These are phyloP conservation scores for Lachancea quebecensis DNA, from an alignment of 805 yeast genomes.

Conservation along the genomic window DNA sequence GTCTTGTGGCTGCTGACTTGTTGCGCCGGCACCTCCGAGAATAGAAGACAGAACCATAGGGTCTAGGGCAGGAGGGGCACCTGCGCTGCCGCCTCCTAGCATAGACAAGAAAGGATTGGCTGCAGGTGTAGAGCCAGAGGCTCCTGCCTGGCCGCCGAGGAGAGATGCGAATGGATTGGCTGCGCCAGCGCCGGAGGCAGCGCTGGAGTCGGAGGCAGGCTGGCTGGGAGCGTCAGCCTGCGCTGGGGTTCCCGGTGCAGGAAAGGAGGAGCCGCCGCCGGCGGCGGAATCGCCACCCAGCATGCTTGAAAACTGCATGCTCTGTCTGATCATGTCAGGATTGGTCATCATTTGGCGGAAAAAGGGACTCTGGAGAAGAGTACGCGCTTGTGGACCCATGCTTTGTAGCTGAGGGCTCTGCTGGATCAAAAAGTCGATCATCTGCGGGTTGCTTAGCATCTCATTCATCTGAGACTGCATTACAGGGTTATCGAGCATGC, in stretches of 20 bases:
- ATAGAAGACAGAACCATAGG: conserved; percentile 42
- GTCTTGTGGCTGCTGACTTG: conserved; percentile 36
- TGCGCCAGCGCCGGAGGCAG: conserved; percentile 11
- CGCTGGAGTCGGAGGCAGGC: conserved; percentile 16
- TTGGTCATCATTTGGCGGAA: conserved; percentile 74
- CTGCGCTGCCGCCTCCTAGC: conserved; percentile 16
- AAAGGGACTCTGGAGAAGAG: conserved; percentile 75
- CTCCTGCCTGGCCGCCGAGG: conserved; percentile 27
- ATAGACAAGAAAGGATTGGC: conserved; percentile 39
- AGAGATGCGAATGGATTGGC: conserved; percentile 48
- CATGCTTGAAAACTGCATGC: conserved; percentile 66
- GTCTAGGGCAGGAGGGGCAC: conserved; percentile 36
- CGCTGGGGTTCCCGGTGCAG: conserved; percentile 41
- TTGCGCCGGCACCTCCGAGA: conserved; percentile 33
- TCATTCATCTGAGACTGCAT: conserved; percentile 77
- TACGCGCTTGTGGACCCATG: conserved; percentile 85
- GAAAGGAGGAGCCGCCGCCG: conserved; percentile 33
- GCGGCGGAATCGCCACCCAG: conserved; percentile 30
- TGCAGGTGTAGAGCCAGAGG: neutral
- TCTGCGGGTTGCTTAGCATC: conserved; percentile 79
- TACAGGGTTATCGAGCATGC: conserved; percentile 74
- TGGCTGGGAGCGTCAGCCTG: conserved; percentile 11
- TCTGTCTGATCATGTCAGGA: conserved; percentile 78
- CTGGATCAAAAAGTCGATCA: conserved; percentile 74
- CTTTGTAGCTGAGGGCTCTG: conserved; percentile 78